These are phyloP conservation scores for Neofusicoccum laricinum DNA, from an alignment of 2,329 filamentous ascomycete genomes.

Conservation along the genomic window DNA sequence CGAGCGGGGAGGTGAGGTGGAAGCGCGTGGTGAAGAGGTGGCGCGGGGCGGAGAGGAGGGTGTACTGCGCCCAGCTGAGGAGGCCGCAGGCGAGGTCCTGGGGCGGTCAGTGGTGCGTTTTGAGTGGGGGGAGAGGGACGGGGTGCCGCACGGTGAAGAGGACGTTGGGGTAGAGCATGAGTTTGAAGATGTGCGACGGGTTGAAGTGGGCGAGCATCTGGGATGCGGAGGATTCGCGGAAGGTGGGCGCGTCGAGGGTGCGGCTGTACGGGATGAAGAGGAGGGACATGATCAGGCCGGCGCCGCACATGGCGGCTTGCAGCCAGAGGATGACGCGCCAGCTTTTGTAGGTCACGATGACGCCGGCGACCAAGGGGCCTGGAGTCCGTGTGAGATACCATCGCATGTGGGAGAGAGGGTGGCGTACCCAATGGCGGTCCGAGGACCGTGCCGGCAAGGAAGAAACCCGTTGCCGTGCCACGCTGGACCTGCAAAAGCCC, in stretches of 20 bases:
- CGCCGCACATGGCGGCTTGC: slow-evolving; percentile 30
- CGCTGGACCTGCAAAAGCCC: slow-evolving; percentile 29
- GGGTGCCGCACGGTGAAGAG: slow-evolving; percentile 21
- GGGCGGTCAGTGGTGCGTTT: neutral
- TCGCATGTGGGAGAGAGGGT: neutral
- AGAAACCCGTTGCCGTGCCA: slow-evolving; percentile 44
- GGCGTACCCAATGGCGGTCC: slow-evolving; percentile 42
- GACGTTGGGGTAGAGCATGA: slow-evolving; percentile 25
- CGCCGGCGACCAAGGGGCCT: slow-evolving; percentile 31
- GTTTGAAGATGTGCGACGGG: slow-evolving; percentile 23
- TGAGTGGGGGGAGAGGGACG: neutral
- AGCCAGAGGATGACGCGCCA: slow-evolving; percentile 35
- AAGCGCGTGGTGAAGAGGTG: slow-evolving; percentile 21
- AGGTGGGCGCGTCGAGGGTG: neutral
- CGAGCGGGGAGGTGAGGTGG: slow-evolving; percentile 20
- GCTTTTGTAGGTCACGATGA: slow-evolving; percentile 29
- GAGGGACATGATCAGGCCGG: slow-evolving; percentile 27
- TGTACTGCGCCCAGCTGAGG: slow-evolving; percentile 23
- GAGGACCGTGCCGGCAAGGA: slow-evolving; percentile 42
- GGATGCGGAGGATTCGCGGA: slow-evolving; percentile 17
- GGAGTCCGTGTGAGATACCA: neutral
- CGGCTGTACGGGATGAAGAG: slow-evolving; percentile 22
- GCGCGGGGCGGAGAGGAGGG: slow-evolving; percentile 21
- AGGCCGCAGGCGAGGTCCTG: slow-evolving; percentile 23
- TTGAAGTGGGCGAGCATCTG: slow-evolving; percentile 21